Percentiles rank a stretch among this genome's conserved stretches.
Evolutionary conservation across 2,329 filamentous ascomycete species (phyloP).

Genomic region (Neoascochyta sp.): DNA sequence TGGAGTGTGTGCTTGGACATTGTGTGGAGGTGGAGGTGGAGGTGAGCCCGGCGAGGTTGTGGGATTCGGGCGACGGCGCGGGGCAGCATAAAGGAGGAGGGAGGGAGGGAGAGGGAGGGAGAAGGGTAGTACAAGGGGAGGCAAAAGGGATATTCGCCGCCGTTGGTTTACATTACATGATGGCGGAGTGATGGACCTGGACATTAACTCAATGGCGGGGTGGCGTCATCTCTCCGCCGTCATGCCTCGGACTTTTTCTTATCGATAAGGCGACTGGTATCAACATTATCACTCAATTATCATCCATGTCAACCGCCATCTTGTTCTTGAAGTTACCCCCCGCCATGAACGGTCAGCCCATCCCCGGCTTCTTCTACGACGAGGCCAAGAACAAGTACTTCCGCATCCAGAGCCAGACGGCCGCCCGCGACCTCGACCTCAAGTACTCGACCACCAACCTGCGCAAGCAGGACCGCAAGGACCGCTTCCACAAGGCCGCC

Average conservation of each 20-base stretch:
- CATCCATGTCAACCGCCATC: no score
- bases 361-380: conserved; percentile 51
- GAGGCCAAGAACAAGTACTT: conserved; percentile 50
- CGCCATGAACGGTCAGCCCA: conserved; percentile 39
- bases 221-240: conserved; percentile 28
- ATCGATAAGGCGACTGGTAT: conserved; percentile 15
- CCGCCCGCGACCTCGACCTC: conserved; percentile 27
- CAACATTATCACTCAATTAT: conserved; percentile 12
- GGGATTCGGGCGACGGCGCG: no score
- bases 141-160: no score
- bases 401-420: conserved; percentile 40
- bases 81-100: no score
- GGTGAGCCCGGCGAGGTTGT: no score
- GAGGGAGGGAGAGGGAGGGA: no score
- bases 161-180: no score
- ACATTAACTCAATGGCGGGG: conserved; percentile 9
- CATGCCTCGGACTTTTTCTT: conserved; percentile 6
- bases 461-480: conserved; percentile 32
- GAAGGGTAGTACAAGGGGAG: no score
- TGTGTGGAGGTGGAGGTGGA: conserved; percentile 25
- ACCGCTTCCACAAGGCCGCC: conserved; percentile 10
- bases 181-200: conserved; percentile 19
- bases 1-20: conserved; percentile 36
- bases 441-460: conserved; percentile 45
- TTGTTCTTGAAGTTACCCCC: no score